These are phyloP conservation scores for Hymenoscyphus occultus DNA, from an alignment of 2,329 filamentous ascomycete genomes.

Conservation along the genomic window DNA sequence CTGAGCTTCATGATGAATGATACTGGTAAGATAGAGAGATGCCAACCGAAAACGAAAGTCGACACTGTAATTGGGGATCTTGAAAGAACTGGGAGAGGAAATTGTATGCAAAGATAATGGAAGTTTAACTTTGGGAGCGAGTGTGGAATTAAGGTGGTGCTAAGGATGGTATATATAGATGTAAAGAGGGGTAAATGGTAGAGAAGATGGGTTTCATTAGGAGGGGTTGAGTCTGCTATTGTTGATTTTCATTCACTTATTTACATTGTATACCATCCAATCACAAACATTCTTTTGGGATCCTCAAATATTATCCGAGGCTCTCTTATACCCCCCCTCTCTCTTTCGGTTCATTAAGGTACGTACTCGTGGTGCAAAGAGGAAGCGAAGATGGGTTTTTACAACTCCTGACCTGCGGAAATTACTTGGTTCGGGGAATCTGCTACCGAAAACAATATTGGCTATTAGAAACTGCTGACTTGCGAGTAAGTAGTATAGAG, in stretches of 20 bases:
- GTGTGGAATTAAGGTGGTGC: neutral
- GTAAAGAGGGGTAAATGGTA: neutral
- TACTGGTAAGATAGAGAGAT: neutral
- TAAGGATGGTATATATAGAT: neutral
- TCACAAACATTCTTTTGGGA: neutral
- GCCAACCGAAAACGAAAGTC: neutral
- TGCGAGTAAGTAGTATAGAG: neutral
- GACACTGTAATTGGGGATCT: neutral
- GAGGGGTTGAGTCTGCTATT: neutral
- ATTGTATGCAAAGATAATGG: neutral
- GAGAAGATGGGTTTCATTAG: neutral
- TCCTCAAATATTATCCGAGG: no score
- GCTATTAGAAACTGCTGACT: neutral
- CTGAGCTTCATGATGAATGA: neutral
- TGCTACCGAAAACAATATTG: neutral
- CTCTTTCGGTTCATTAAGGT: no score
- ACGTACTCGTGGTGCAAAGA: neutral
- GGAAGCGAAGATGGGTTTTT: neutral
- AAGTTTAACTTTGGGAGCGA: neutral
- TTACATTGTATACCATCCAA: neutral
- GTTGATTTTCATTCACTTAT: neutral
- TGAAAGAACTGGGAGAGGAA: neutral
- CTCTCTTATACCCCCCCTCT: no score
- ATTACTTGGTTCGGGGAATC: neutral
- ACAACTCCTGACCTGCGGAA: neutral